Percentiles rank a stretch among this genome's conserved stretches.
Evolutionary conservation across 495 filamentous ascomycete species (phyloP).

Genomic region (Peziza echinospora): DNA sequence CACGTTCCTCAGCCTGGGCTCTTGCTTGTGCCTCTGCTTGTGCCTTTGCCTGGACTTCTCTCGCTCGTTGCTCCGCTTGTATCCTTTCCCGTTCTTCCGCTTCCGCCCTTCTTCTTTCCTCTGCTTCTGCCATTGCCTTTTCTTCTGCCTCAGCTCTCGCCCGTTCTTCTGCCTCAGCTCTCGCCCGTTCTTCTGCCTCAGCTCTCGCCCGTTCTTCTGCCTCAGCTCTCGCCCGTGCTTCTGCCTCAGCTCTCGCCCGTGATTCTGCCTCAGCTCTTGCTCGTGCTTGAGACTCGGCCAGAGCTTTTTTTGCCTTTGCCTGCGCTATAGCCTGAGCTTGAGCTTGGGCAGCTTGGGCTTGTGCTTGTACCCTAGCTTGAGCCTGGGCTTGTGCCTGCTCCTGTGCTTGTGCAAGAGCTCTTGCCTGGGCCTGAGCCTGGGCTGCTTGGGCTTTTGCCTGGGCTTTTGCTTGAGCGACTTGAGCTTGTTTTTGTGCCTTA

Average conservation of each 20-base stretch:
- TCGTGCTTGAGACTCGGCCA: not conserved
- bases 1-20: not conserved
- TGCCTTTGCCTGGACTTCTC: not conserved
- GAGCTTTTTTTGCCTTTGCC: not conserved
- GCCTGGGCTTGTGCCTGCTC: constrained; percentile 1
- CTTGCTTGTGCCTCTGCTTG: constrained; percentile 1
- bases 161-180: not conserved
- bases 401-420: no score
- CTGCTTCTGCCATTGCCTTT: not conserved
- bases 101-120: not conserved
- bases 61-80: not conserved
- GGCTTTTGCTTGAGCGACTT: no score
- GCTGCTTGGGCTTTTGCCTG: no score
- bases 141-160: not conserved
- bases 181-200: not conserved
- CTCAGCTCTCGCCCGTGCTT: not conserved
- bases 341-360: not conserved
- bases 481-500: no score
- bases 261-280: constrained; percentile 1
- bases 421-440: no score
- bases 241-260: not conserved
- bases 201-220: not conserved
- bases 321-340: not conserved
- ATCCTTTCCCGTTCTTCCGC: not conserved
- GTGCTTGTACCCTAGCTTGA: constrained; percentile 1